Evolutionary conservation across 495 filamentous ascomycete species (phyloP).

Genomic region (Tuber aestivum): DNA sequence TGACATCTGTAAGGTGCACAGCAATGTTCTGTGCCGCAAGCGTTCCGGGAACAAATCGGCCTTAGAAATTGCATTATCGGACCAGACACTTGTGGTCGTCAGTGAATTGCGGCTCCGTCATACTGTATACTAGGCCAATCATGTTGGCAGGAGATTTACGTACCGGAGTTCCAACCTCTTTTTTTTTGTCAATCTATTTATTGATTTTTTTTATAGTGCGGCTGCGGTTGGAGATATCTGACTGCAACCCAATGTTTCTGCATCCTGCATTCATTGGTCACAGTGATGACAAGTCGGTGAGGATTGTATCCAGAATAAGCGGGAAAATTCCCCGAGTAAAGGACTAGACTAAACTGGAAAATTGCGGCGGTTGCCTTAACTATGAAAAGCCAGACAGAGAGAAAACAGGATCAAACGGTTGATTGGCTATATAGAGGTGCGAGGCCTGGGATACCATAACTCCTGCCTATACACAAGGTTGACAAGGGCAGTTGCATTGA

Average conservation of each 20-base stretch:
- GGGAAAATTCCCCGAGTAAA: constrained; percentile 6
- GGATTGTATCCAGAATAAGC: background rate
- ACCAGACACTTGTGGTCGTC: background rate
- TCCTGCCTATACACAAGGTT: background rate
- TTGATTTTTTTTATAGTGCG: background rate
- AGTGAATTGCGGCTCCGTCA: background rate
- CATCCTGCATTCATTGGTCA: background rate
- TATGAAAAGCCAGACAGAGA: background rate
- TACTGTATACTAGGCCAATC: background rate
- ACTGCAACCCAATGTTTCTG: background rate
- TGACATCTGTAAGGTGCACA: background rate
- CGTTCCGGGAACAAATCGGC: background rate
- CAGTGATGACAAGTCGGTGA: background rate
- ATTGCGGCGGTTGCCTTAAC: background rate
- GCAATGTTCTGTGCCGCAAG: background rate
- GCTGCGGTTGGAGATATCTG: background rate
- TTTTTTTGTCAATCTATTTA: background rate
- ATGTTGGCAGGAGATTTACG: background rate
- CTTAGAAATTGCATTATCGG: background rate
- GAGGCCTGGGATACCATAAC: background rate
- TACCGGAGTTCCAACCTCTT: background rate
- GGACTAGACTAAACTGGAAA: background rate
- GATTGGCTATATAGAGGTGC: constrained; percentile 2
- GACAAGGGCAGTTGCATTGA: background rate
- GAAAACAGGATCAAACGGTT: constrained; percentile 7